phyloP scores from a whole-genome alignment of 2,329 filamentous ascomycete species.

The Colletotrichum horii region DNA sequence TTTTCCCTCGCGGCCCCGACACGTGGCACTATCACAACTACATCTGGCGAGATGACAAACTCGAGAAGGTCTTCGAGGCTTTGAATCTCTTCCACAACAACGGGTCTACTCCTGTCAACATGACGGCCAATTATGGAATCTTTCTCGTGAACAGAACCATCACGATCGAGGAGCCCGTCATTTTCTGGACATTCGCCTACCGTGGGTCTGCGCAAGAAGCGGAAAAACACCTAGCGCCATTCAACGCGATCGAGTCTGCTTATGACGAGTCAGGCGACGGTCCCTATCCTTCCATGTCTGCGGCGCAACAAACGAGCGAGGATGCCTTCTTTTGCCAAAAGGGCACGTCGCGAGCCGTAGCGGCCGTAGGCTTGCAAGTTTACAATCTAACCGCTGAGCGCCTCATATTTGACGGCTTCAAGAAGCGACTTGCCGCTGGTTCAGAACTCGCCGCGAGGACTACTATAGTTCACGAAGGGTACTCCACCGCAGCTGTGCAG shows the following conservation, averaged over 20 bases:
- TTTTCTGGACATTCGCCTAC: conserved; percentile 28
- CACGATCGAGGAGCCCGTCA: conserved; percentile 17
- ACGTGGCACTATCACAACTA: conserved; percentile 30
- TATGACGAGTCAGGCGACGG: conserved; percentile 16
- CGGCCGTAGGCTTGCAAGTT: background rate
- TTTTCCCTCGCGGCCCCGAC: conserved; percentile 28
- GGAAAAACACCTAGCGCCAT: conserved; percentile 22
- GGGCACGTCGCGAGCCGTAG: background rate
- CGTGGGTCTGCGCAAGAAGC: conserved; percentile 25
- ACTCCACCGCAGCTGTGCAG: conserved; percentile 23
- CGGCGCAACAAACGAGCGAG: background rate
- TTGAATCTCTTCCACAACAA: conserved; percentile 24
- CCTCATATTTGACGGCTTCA: background rate
- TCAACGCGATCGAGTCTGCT: conserved; percentile 24
- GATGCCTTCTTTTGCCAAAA: background rate
- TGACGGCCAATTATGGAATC: conserved; percentile 21
- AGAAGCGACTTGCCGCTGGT: background rate
- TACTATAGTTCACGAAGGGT: conserved; percentile 28
- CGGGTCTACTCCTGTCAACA: conserved; percentile 14
- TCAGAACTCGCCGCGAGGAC: background rate
- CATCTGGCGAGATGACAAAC: conserved; percentile 22
- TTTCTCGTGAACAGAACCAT: conserved; percentile 16
- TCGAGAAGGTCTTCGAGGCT: conserved; percentile 25
- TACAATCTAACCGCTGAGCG: background rate
- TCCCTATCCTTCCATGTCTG: conserved; percentile 22